A percentile compares a stretch with the other conserved stretches of the same genome.
Conservation (phyloP, 805 yeast species). For the Kluyveromyces lactis region DNA sequence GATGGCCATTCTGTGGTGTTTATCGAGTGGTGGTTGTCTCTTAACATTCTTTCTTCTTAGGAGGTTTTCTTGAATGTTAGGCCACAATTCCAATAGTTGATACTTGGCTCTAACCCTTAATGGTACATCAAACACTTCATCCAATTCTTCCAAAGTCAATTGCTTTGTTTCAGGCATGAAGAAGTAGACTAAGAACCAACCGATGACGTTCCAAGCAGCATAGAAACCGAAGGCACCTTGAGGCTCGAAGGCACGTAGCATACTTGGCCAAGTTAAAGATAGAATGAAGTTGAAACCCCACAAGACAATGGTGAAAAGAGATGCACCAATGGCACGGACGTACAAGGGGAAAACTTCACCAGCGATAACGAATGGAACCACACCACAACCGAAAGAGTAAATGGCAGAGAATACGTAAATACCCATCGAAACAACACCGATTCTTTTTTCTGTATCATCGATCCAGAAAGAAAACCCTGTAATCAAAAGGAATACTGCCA, state of each 20-base stretch:
- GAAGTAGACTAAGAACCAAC: constrained; percentile 63
- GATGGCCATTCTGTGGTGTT: constrained; percentile 50
- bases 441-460: constrained; percentile 41
- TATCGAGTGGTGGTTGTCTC: constrained; percentile 49
- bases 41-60: constrained; percentile 38
- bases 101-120: constrained; percentile 44
- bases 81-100: constrained; percentile 34
- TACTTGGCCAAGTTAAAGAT: constrained; percentile 74
- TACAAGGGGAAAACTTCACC: constrained; percentile 80
- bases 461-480: constrained; percentile 72
- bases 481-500: constrained; percentile 50
- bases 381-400: constrained; percentile 82
- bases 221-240: constrained; percentile 87
- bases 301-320: constrained; percentile 65
- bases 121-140: constrained; percentile 61
- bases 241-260: constrained; percentile 55
- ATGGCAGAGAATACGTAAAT: constrained; percentile 65
- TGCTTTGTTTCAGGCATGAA: constrained; percentile 62
- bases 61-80: constrained; percentile 39
- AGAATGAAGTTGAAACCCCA: constrained; percentile 67
- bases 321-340: constrained; percentile 74
- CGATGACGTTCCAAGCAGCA: constrained; percentile 75
- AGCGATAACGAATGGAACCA: constrained; percentile 82
- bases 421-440: constrained; percentile 64
- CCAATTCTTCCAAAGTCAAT: constrained; percentile 61